Evolutionary conservation across 2,329 filamentous ascomycete genomes (phyloP), one percentile per base, ranked within the genome.

Genomic region (Pseudocercospora eumusae): DNA sequence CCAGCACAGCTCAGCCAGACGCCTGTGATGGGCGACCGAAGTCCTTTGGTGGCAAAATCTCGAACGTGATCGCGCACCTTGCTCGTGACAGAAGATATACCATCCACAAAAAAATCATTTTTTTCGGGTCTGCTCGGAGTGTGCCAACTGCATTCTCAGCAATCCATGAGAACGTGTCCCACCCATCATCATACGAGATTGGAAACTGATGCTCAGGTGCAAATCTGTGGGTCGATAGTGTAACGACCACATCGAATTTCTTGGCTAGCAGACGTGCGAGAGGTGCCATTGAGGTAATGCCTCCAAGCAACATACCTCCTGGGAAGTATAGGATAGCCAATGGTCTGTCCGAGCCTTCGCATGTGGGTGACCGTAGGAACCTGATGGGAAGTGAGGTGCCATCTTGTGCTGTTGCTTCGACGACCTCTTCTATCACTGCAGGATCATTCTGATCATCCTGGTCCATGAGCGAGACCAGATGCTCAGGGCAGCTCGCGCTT

Each of bases 191-290:
- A 7, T 76, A 69, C 15, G 75, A 73, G 1, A 74, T 74, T 3
- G 80, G 80, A 64, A 80, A 82, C 7, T 73, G 73, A 64, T 78
- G 64, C 59, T 82, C 77, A 0, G 80, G 80, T 1, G 79, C 79
- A 10, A 81, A 73, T 62, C 77, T 73, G 62, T 80, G 79, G 23
- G 60, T 59, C 10, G 66, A 65, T 18, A 60, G 54, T 3, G 66
- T 57, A 2, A 64, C 61, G 28, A 59, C 59, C n/a, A 57, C 61
- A 10, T 59, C 58, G 52, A 60, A 61, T 8, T 28, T 56, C 49
- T 64, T 61, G 55, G 59, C 58, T 11, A 65, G 50, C 42, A 49
- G 62, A 21, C 64, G 60, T 28, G 64, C 60, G 20, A 60, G 53
- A n/a, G 56, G 50, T 31, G 60, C 67, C 20, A 60, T 56, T 60